Evolutionary conservation across 179 eudicot genomes (phyloP), one percentile per base, ranked within the genome.

Genomic region (Silene coronaria): DNA sequence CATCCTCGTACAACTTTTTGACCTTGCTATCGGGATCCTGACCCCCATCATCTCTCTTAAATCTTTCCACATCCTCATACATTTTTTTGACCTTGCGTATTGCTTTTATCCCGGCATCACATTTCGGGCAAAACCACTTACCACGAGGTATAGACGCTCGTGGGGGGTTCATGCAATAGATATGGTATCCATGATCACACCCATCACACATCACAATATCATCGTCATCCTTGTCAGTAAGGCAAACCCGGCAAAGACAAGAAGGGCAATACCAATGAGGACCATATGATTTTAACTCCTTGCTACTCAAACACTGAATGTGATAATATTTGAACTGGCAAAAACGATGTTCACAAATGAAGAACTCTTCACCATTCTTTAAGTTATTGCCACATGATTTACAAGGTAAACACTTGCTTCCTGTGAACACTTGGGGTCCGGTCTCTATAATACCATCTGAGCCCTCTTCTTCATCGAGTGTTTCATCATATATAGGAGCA

Each of bases 181-280:
- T 88, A 78, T 95, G 99, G 81, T 88, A 95, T 14, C 91, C 99
- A 78, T 87, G 85, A 84, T 95, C 97, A 84, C 99, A 93, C 8
- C 89, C 90, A 78, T 95, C 99, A 77, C 99, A 95, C 76, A 95
- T 63, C 57, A 95, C 91, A 59, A 95, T 85, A 78, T 89, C 80
- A 51, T 85, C 86, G 76, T 95, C 97, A 67, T 95, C 99, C 60
- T 79, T 79, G 77, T 95, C 97, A 34, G 79, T 76, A 45, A 92
- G 88, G 82, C 99, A 95, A 75, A 38, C 80, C 79, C 95, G 82
- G 81, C 99, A 95, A 6, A 95, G 91, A 84, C 99, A 95, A 76
- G 97, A 91, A 65, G 99, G 97, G 88, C 99, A 91, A 82, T 92
- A 93, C 99, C 99, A 95, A 60, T 88, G 82, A 26, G 88, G 82